Conservation (phyloP, 768 basidiomycete species). For the Boletus bicolor region DNA sequence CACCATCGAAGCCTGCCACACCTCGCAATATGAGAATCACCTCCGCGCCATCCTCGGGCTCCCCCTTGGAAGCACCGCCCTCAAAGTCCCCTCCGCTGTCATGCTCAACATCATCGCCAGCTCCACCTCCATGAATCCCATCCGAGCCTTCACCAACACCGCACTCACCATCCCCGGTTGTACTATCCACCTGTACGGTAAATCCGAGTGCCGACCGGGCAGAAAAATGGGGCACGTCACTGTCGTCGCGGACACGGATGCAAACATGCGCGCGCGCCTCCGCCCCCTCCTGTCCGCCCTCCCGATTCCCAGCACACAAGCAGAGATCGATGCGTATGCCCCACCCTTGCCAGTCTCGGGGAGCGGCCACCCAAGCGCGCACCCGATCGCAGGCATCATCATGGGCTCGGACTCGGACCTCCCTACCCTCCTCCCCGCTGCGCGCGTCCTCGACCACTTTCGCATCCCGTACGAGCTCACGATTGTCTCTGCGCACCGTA, state of each 20-base stretch:
- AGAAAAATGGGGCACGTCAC: constrained; percentile 99
- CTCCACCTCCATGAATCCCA: constrained; percentile 60
- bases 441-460: constrained; percentile 81
- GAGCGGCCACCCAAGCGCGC: constrained; percentile 54
- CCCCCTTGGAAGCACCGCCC: constrained; percentile 82
- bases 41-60: constrained; percentile 89
- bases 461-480: constrained; percentile 86
- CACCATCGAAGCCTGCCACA: constrained; percentile 95
- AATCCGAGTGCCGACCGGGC: constrained; percentile 81
- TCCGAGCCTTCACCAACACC: constrained; percentile 50
- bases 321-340: constrained; percentile 53
- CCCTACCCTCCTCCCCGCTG: constrained; percentile 88
- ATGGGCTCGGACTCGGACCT: constrained; percentile 99
- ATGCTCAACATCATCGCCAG: constrained; percentile 97
- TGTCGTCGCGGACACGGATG: constrained; percentile 78
- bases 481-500: constrained; percentile 95
- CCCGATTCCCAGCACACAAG: constrained; percentile 37
- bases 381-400: constrained; percentile 87
- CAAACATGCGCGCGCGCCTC: constrained; percentile 65
- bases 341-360: constrained; percentile 43
- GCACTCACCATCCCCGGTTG: constrained; percentile 75
- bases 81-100: constrained; percentile 81
- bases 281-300: constrained; percentile 68
- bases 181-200: constrained; percentile 91
- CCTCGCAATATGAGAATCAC: constrained; percentile 97